phyloP scores from a whole-genome alignment of 2,329 filamentous ascomycete species.

The Calonectria montana region DNA sequence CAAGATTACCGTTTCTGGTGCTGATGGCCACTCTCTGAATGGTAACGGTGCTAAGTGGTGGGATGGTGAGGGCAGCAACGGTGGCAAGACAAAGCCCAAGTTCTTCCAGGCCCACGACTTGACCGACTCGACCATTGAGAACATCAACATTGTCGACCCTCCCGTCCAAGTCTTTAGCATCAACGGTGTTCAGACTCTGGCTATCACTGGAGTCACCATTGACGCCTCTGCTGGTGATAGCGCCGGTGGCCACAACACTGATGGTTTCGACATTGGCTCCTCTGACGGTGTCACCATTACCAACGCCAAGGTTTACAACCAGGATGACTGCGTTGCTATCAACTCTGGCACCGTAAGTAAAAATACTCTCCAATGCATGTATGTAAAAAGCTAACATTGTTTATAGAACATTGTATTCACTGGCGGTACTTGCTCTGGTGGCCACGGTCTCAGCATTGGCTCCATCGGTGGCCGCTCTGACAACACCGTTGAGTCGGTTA shows the following conservation, averaged over 20 bases:
- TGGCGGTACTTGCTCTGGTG: slow-evolving; percentile 19
- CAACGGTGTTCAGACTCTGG: slow-evolving; percentile 15
- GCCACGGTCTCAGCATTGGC: slow-evolving; percentile 21
- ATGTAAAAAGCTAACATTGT: not conserved
- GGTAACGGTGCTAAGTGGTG: slow-evolving; percentile 18
- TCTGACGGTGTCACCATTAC: slow-evolving; percentile 18
- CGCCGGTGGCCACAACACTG: slow-evolving; percentile 21
- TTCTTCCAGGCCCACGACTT: slow-evolving; percentile 23
- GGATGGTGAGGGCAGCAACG: slow-evolving; percentile 24
- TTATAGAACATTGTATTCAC: slow-evolving; percentile 21
- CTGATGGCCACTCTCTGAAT: slow-evolving; percentile 11
- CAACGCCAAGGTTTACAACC: slow-evolving; percentile 18
- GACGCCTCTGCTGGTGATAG: slow-evolving; percentile 12
- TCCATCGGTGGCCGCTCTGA: slow-evolving; percentile 22
- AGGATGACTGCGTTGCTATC: slow-evolving; percentile 22
- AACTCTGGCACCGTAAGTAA: slow-evolving; percentile 20
- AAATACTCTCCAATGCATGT: not conserved
- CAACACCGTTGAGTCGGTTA: slow-evolving; percentile 19
- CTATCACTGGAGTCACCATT: slow-evolving; percentile 15
- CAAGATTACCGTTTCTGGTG: slow-evolving; percentile 11
- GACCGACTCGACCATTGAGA: slow-evolving; percentile 19
- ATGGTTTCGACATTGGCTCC: slow-evolving; percentile 22
- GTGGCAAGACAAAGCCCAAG: slow-evolving; percentile 26
- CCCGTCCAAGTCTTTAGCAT: slow-evolving; percentile 23
- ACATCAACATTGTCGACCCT: slow-evolving; percentile 16